Conservation (phyloP, 1,139 yeast species). For the Nakaseomyces bracarensis region DNA sequence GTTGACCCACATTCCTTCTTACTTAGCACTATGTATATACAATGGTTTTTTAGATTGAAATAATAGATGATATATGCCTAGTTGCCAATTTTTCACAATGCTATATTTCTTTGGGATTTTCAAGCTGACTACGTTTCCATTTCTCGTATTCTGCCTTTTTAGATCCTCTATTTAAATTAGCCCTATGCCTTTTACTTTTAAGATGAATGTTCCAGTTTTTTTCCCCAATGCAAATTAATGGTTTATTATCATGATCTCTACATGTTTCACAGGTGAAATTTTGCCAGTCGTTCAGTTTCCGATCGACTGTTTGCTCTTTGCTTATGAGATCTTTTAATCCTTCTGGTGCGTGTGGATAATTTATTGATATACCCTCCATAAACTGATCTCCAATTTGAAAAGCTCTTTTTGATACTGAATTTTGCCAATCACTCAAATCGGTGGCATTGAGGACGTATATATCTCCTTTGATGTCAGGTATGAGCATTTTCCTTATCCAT, state of each 20-base stretch:
- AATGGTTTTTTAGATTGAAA: too few relatives aligned
- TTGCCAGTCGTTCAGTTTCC: slow-evolving; percentile 46
- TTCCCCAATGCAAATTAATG: slow-evolving; percentile 64
- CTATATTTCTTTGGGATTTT: too few relatives aligned
- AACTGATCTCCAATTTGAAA: slow-evolving; percentile 41
- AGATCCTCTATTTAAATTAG: slow-evolving; percentile 35
- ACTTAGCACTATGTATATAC: too few relatives aligned
- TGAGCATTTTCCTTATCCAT: slow-evolving; percentile 73
- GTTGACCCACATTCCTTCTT: too few relatives aligned
- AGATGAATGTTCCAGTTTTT: slow-evolving; percentile 62
- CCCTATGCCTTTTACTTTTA: slow-evolving; percentile 55
- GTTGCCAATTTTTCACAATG: too few relatives aligned
- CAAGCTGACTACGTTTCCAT: slow-evolving; percentile 27
- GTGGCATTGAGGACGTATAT: slow-evolving; percentile 71
- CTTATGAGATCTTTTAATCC: slow-evolving; percentile 35
- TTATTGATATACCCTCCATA: slow-evolving; percentile 22
- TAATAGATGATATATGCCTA: too few relatives aligned
- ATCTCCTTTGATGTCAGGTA: slow-evolving; percentile 62
- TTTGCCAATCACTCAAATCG: slow-evolving; percentile 52
- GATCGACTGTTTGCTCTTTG: slow-evolving; percentile 18
- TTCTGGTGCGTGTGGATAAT: slow-evolving; percentile 39
- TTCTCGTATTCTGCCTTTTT: slow-evolving; percentile 39
- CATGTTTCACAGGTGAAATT: slow-evolving; percentile 66
- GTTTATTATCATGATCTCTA: slow-evolving; percentile 45
- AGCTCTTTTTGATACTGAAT: slow-evolving; percentile 51